Percentiles rank a stretch among this genome's conserved stretches.
phyloP scores from a whole-genome alignment of 495 filamentous ascomycete species.

The Penicillium ucsense region DNA sequence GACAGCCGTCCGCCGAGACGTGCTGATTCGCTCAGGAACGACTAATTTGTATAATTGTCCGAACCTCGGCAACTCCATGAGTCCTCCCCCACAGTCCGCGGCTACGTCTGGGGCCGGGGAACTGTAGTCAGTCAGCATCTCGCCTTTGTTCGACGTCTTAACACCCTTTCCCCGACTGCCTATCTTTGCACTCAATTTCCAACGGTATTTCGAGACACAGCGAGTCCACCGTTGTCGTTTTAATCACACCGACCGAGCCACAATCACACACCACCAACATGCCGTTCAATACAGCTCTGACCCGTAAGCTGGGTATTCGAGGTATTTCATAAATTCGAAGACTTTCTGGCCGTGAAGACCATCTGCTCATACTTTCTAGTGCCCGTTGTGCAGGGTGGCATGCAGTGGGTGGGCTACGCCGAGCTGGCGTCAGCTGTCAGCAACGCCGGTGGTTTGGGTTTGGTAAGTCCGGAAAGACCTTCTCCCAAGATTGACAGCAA shows the following conservation, averaged over 20 bases:
- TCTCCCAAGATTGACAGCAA: too few relatives aligned
- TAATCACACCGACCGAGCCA: neutral
- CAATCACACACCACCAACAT: slow-evolving; percentile 35
- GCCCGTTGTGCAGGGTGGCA: slow-evolving; percentile 95
- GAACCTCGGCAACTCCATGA: slow-evolving; percentile 28
- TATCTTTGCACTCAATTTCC: too few relatives aligned
- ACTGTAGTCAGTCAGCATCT: too few relatives aligned
- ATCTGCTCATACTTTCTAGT: slow-evolving; percentile 42
- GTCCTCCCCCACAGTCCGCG: slow-evolving; percentile 25
- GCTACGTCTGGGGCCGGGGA: slow-evolving; percentile 4
- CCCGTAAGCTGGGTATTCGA: slow-evolving; percentile 77
- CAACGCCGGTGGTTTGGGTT: slow-evolving; percentile 89
- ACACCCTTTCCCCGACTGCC: too few relatives aligned
- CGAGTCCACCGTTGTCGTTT: too few relatives aligned
- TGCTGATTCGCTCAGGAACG: neutral
- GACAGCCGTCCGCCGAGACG: neutral
- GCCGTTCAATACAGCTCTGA: slow-evolving; percentile 90
- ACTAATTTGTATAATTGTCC: slow-evolving; percentile 8
- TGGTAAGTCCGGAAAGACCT: slow-evolving; percentile 34
- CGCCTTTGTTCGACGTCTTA: too few relatives aligned
- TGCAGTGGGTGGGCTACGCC: slow-evolving; percentile 87
- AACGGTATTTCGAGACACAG: too few relatives aligned
- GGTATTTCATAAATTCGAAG: slow-evolving; percentile 36
- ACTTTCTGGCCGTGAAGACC: neutral
- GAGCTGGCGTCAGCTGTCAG: slow-evolving; percentile 89